These are phyloP conservation scores for Soucietia sequanensis DNA, from an alignment of 805 yeast species.

Conservation along the genomic window DNA sequence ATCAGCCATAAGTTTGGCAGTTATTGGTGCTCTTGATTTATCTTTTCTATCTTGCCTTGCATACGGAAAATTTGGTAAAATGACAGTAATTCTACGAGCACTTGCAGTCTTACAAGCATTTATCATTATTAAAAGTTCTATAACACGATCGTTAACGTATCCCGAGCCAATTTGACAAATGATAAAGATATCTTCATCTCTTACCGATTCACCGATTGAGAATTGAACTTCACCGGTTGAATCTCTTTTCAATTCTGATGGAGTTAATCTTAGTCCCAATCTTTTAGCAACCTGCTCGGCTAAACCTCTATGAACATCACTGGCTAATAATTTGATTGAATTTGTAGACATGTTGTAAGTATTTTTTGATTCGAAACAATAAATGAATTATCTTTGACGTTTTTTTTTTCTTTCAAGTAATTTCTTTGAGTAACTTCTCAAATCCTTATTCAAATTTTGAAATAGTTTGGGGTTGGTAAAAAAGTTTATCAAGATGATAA, in stretches of 20 bases:
- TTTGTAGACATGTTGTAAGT: conserved; percentile 77
- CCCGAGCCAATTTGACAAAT: conserved; percentile 80
- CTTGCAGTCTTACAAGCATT: conserved; percentile 97
- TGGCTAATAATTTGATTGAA: conserved; percentile 52
- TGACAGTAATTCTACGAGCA: conserved; percentile 90
- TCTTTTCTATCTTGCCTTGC: conserved; percentile 98
- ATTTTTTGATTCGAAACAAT: no score
- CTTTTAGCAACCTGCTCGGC: conserved; percentile 70
- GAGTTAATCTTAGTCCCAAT: conserved; percentile 69
- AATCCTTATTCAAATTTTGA: no score
- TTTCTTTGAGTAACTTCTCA: no score
- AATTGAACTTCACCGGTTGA: conserved; percentile 74
- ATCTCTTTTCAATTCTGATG: conserved; percentile 74
- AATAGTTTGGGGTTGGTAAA: no score
- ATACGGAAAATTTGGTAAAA: conserved; percentile 92
- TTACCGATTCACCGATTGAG: conserved; percentile 70
- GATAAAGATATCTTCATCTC: conserved; percentile 81
- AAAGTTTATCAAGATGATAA: no score
- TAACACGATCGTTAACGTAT: conserved; percentile 76
- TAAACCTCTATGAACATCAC: conserved; percentile 83
- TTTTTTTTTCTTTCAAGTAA: no score
- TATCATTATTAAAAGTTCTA: conserved; percentile 86
- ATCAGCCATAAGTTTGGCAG: conserved; percentile 92
- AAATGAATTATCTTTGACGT: no score
- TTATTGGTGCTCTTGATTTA: conserved; percentile 92